These are phyloP conservation scores for Verticillium nubilum DNA, from an alignment of 2,329 filamentous ascomycete species.

Conservation along the genomic window DNA sequence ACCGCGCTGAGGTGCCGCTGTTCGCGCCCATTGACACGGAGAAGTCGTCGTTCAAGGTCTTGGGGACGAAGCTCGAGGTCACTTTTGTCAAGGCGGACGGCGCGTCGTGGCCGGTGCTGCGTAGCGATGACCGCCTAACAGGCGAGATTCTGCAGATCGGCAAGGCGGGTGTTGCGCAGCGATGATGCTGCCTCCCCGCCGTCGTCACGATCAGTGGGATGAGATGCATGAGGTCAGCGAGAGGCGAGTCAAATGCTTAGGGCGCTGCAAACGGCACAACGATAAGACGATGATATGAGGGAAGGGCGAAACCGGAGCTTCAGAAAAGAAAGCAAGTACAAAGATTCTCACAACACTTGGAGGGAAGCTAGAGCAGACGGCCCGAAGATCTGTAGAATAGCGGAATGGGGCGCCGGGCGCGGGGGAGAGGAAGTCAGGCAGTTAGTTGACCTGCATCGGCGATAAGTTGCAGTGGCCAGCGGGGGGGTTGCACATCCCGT, in stretches of 20 bases:
- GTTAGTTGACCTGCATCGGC: too few relatives aligned
- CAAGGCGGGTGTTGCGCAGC: conserved; percentile 50
- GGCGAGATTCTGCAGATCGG: conserved; percentile 88
- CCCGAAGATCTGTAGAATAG: background rate
- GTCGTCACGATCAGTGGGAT: background rate
- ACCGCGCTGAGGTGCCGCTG: conserved; percentile 66
- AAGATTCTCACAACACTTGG: too few relatives aligned
- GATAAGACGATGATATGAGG: background rate
- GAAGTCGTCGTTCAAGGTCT: conserved; percentile 71
- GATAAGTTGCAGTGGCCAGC: background rate
- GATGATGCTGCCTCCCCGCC: background rate
- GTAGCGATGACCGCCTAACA: conserved; percentile 64
- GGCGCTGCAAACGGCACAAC: background rate
- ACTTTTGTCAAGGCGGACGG: conserved; percentile 67
- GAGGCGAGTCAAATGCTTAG: background rate
- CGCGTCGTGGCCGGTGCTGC: conserved; percentile 77
- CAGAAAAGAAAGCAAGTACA: too few relatives aligned
- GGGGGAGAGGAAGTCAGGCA: background rate
- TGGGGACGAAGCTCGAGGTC: conserved; percentile 87
- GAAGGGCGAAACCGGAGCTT: background rate
- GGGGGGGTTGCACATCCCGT: background rate
- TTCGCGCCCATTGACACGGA: conserved; percentile 72
- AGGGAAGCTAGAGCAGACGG: background rate
- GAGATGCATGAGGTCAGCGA: background rate
- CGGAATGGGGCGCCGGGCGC: background rate